phyloP scores from a whole-genome alignment of 2,329 filamentous ascomycete species.

The Gaeumannomyces sp. region DNA sequence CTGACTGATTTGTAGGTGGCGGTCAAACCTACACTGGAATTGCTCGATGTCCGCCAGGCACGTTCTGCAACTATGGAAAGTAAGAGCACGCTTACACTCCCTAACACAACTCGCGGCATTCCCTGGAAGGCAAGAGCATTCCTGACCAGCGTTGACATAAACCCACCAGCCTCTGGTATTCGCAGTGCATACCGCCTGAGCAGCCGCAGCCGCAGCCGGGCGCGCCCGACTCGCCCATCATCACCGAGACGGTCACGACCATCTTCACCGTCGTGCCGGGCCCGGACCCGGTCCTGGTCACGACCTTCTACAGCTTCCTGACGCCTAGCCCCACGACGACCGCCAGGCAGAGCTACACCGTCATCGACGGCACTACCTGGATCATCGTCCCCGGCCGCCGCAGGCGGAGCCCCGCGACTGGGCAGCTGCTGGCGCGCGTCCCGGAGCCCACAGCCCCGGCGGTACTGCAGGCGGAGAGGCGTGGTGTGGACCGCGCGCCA shows the following conservation, averaged over 20 bases:
- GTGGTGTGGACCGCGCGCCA: background rate
- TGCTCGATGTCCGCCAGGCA: background rate
- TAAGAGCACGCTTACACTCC: background rate
- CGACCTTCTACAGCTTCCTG: constrained; percentile 10
- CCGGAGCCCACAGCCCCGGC: constrained; percentile 11
- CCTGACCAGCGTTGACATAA: background rate
- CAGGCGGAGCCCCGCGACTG: constrained; percentile 1
- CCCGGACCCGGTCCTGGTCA: constrained; percentile 9
- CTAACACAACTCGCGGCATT: background rate
- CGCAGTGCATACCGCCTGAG: constrained; percentile 12
- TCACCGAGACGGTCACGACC: constrained; percentile 11
- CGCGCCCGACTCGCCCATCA: constrained; percentile 11
- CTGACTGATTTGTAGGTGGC: background rate
- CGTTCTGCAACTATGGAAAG: constrained; percentile 3
- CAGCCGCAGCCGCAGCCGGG: constrained; percentile 9
- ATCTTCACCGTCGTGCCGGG: constrained; percentile 11
- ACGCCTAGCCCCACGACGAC: constrained; percentile 11
- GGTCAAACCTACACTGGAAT: background rate
- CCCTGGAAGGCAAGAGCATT: background rate
- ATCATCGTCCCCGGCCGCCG: constrained; percentile 3
- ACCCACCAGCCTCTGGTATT: constrained; percentile 12
- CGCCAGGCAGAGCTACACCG: background rate
- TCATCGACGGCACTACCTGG: constrained; percentile 9
- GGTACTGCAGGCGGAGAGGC: background rate
- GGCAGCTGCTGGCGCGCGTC: background rate